Base-by-base conservation (phyloP, 768 basidiomycete species). In the Termitomyces sp. region DNA sequence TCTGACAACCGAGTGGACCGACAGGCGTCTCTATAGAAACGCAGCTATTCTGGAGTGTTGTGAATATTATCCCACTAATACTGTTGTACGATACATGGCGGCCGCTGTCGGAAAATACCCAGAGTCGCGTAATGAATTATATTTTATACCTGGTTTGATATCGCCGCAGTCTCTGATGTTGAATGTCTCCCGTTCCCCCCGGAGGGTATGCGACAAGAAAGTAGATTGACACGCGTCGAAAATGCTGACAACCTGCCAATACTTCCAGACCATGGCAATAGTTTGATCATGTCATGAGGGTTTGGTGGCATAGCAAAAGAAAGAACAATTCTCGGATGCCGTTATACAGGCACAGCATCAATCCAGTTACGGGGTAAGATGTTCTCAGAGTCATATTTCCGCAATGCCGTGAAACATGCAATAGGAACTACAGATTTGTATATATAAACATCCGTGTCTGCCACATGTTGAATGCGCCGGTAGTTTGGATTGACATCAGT, bases 1-100 rank as follows among this genome's bases (percentile, higher is more conserved):
- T 73, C 71, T n/a, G 81, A 84, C 60, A 64, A 71, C 41, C 67
- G 67, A 44, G 72, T 71, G 9, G 65, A 68, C 46, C 61, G 62
- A 41, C 68, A 68, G 58, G 65, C 68, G 39, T 61, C 66, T 36
- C 54, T 67, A 60, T 69, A 59, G 50, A 50, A 39, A 55, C 33
- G 50, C 41, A 15, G n/a, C 6, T 26, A 51, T n/a, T 22, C 22
- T 28, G 29, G 16, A 52, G 29, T 1, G 7, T 26, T 29, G 36
- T 41, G 20, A 24, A 36, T 50, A 29, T 36, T 28, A 29, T 42
- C 41, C 26, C 9, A 41, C 46, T 51, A 57, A 54, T 61, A 36
- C 34, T 28, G 20, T 61, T 28, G 34, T 61, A 46, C 42, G 45
- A 33, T 61, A 58, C 39, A 9, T 47, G 2, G 24, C 22, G 41